A percentile compares a stretch with the other conserved stretches of the same genome.
phyloP scores from a whole-genome alignment of 768 basidiomycete species.

The Boletus edulis region DNA sequence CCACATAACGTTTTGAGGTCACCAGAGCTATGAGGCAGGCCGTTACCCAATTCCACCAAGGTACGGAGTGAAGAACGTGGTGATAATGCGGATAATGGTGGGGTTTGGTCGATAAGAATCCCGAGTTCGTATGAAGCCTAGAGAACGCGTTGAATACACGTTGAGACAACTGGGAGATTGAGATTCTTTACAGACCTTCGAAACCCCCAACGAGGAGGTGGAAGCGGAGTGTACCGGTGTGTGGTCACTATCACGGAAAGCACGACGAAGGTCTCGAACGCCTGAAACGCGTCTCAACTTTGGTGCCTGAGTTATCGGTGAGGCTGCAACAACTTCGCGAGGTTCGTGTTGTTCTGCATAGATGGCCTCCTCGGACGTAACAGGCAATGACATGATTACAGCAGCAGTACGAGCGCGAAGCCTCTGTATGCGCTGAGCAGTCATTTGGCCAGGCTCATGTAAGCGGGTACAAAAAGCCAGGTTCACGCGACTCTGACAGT shows the following conservation, averaged over 20 bases:
- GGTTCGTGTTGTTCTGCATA: constrained; percentile 7
- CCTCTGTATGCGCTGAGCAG: constrained; percentile 17
- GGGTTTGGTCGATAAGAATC: constrained; percentile 5
- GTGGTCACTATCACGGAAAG: constrained; percentile 17
- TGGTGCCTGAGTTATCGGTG: neutral
- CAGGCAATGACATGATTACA: constrained; percentile 27
- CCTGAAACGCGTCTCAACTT: constrained; percentile 26
- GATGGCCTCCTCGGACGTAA: constrained; percentile 19
- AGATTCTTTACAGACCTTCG: constrained; percentile 15
- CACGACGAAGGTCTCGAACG: constrained; percentile 23
- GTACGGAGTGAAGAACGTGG: constrained; percentile 24
- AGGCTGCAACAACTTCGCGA: neutral
- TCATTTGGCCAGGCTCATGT: constrained; percentile 27
- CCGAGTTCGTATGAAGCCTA: constrained; percentile 25
- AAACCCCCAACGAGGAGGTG: constrained; percentile 2
- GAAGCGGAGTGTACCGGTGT: constrained; percentile 7
- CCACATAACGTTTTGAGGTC: constrained; percentile 20
- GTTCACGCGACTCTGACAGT: constrained; percentile 6
- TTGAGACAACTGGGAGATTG: neutral
- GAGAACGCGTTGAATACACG: neutral
- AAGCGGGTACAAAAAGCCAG: constrained; percentile 15
- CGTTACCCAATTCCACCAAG: constrained; percentile 17
- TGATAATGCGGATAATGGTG: constrained; percentile 8
- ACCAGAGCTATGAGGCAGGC: neutral
- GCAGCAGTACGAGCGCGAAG: constrained; percentile 29